Percentiles rank a stretch among this genome's conserved stretches.
These are phyloP conservation scores for Calonectria multiphialidica DNA, from an alignment of 2,329 filamentous ascomycete genomes.

Conservation along the genomic window DNA sequence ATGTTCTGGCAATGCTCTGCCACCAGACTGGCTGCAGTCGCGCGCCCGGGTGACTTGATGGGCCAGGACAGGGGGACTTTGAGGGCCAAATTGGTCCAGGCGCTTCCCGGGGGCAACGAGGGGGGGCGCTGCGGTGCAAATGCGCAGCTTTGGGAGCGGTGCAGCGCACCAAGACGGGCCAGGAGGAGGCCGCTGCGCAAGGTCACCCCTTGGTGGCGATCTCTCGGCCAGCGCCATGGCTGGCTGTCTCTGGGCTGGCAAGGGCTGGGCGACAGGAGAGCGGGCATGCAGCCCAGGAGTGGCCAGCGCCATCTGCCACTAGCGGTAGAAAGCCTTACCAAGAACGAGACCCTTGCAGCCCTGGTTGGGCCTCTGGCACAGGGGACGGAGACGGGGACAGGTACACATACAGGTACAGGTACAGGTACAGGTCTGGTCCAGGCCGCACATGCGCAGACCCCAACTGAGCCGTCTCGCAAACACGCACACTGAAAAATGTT, in stretches of 20 bases:
- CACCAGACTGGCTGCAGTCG: conserved; percentile 6
- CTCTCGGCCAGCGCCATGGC: conserved; percentile 14
- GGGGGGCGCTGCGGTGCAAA: conserved; percentile 14
- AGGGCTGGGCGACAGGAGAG: not conserved
- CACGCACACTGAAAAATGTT: conserved; percentile 1
- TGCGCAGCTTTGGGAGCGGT: conserved; percentile 15
- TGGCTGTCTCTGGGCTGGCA: conserved; percentile 12
- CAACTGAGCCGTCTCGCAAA: not conserved
- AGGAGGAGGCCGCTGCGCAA: conserved; percentile 16
- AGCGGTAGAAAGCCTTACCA: not conserved
- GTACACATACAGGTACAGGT: not conserved
- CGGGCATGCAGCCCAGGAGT: not conserved
- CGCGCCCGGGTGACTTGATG: conserved; percentile 11
- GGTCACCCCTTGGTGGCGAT: conserved; percentile 22
- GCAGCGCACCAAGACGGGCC: conserved; percentile 12
- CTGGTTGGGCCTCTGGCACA: conserved; percentile 9
- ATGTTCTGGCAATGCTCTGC: conserved; percentile 9
- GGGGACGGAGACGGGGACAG: conserved; percentile 13
- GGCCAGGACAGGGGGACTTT: conserved; percentile 20
- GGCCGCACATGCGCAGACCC: not conserved
- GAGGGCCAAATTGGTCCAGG: conserved; percentile 22
- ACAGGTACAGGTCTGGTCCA: conserved; percentile 1
- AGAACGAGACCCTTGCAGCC: conserved; percentile 17
- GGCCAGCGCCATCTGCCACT: conserved; percentile 3
- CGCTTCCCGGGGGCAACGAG: conserved; percentile 6